Conservation (phyloP, 176 grass and related monocot species). For the Dactylis glomerata region DNA sequence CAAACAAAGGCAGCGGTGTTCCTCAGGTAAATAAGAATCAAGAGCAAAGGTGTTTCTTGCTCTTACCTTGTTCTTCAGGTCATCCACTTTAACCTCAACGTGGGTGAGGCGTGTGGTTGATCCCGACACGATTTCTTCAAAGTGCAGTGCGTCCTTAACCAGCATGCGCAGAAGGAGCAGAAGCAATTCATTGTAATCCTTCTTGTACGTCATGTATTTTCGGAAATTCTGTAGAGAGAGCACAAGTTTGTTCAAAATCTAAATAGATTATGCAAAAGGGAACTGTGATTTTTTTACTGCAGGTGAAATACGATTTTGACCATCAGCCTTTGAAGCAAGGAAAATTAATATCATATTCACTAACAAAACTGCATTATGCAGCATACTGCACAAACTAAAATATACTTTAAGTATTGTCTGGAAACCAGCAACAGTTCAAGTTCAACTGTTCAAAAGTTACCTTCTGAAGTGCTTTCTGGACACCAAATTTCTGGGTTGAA, state of each 20-base stretch:
- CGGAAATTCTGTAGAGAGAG: conserved; percentile 68
- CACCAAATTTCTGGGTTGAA: conserved; percentile 95
- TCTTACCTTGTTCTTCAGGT: conserved; percentile 79
- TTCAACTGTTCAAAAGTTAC: conserved; percentile 35
- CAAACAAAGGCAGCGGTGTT: not conserved
- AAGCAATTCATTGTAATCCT: conserved; percentile 92
- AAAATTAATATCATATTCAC: not conserved
- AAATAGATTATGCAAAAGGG: not conserved
- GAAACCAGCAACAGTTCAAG: not conserved
- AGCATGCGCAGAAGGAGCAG: conserved; percentile 81
- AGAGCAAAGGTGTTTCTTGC: not conserved
- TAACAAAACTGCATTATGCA: not conserved
- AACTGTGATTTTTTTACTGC: too few relatives aligned
- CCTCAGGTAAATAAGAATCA: not conserved
- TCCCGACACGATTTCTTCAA: conserved; percentile 72
- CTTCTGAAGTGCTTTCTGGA: conserved; percentile 96
- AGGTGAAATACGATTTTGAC: too few relatives aligned
- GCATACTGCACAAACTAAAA: not conserved
- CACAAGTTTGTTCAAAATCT: conserved; percentile 28
- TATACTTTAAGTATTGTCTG: not conserved
- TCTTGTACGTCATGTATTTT: conserved; percentile 98
- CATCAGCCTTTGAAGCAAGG: not conserved
- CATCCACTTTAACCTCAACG: conserved; percentile 80
- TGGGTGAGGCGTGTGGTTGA: conserved; percentile 46
- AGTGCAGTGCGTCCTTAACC: conserved; percentile 84